Percentiles rank a stretch among this genome's conserved stretches.
These are phyloP conservation scores for Blastobotrys arbuscula DNA, from an alignment of 1,139 yeast species.

Conservation along the genomic window DNA sequence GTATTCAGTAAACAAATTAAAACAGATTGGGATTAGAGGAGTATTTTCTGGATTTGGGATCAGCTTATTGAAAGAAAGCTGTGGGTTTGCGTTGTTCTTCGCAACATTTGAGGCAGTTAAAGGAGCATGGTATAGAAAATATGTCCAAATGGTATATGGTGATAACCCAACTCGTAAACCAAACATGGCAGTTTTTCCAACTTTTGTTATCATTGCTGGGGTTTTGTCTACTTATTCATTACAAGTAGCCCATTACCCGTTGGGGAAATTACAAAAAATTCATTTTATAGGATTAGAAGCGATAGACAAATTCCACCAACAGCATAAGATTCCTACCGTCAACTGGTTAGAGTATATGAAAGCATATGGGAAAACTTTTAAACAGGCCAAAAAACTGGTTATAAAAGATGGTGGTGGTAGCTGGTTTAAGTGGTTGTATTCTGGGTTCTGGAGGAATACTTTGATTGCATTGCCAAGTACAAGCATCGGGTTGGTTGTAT, in stretches of 20 bases:
- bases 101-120: conserved; percentile 80
- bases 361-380: conserved; percentile 67
- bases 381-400: conserved; percentile 52
- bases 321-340: conserved; percentile 10
- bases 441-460: conserved; percentile 71
- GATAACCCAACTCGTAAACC: conserved; percentile 2
- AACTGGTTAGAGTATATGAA: conserved; percentile 39
- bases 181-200: conserved; percentile 48
- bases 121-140: conserved; percentile 30
- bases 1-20: conserved; percentile 63
- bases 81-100: conserved; percentile 84
- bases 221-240: conserved; percentile 78
- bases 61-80: conserved; percentile 69
- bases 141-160: conserved; percentile 19
- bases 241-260: conserved; percentile 76
- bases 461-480: conserved; percentile 80
- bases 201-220: conserved; percentile 80
- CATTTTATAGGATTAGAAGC: conserved; percentile 78
- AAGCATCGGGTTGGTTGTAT: conserved; percentile 73
- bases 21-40: conserved; percentile 72
- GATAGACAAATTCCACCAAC: conserved; percentile 45
- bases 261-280: conserved; percentile 70
- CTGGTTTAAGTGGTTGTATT: conserved; percentile 66
- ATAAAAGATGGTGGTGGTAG: conserved; percentile 45
- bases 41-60: conserved; percentile 86